Evolutionary conservation across 345 rosid species (phyloP).

Genomic region (Salix koriyanagi): DNA sequence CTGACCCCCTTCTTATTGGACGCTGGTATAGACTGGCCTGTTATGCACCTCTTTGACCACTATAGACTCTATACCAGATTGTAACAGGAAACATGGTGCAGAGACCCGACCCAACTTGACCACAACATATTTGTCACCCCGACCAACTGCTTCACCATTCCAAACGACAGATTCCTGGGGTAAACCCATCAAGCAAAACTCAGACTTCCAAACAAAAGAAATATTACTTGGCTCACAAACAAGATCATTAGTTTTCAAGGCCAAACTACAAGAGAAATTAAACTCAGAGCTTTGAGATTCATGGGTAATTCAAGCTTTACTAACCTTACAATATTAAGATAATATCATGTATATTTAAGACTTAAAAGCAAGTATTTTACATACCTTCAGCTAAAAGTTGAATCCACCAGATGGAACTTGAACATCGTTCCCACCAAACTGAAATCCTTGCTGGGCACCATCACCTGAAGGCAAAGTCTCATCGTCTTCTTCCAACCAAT

Average conservation of each 20-base stretch:
- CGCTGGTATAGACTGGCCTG: constrained; percentile 11
- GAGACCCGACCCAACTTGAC: constrained; percentile 18
- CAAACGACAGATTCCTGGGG: constrained; percentile 13
- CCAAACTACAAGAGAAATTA: background rate
- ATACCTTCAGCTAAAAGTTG: constrained; percentile 25
- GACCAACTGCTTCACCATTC: background rate
- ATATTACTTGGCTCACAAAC: background rate
- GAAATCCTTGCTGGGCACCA: constrained; percentile 14
- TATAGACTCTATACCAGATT: constrained; percentile 20
- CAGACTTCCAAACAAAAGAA: background rate
- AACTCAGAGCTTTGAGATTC: background rate
- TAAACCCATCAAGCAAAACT: constrained; percentile 3
- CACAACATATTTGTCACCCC: constrained; percentile 3
- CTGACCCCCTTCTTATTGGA: constrained; percentile 4
- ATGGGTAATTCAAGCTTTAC: background rate
- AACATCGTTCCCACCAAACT: constrained; percentile 8
- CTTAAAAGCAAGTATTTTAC: background rate
- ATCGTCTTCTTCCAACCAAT: constrained; percentile 25
- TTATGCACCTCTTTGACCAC: constrained; percentile 18
- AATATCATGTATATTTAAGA: background rate
- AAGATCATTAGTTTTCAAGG: background rate
- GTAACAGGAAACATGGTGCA: constrained; percentile 12
- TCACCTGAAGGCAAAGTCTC: constrained; percentile 18
- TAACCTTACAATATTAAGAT: background rate
- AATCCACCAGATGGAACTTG: constrained; percentile 23